Base-by-base conservation (phyloP, 805 yeast genomes). In the Jamesozyma piceae region DNA sequence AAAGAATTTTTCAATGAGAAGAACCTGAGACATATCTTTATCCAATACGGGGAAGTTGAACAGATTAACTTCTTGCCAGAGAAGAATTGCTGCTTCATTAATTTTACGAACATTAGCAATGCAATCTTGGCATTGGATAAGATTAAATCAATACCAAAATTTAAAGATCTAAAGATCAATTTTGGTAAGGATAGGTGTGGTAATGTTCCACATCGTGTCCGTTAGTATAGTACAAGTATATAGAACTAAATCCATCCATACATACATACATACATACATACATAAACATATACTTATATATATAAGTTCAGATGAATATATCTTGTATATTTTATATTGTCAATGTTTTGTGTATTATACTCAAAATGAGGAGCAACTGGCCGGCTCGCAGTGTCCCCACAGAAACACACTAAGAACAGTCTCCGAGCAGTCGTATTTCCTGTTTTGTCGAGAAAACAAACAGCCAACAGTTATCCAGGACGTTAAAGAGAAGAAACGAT, bases 151-250 rank as follows among this genome's bases (percentile, higher is more conserved):
- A 78, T 80, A 54, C 72, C 72, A 4, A 83, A 77, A 50, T 84
- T 82, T 63, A 72, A 74, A 50, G 72, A 73, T 45, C 72, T 88
- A 54, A 86, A 86, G 62, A 82, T 90, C 52, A 87, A 88, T 60
- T 89, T 84, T 60, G 97, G 97, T 40, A 88, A 88, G 58, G 95
- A 87, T 60, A 74, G 98, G 57, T 90, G 97, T 64, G 97, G 97
- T 26, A 87, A 89, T 58, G 78, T 87, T 46, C 96, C 97, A 39
- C 74, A 95, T 56, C 90, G 81, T 60, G 39, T 49, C 20, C 55
- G 54, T 33, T 57, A 45, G 15, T 15, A 13, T 14, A 8, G 11
- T 24, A 24, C 28, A 11, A 6, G 28, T 24, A 24, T 11, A 24
- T 24, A 24, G 28, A 24, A 8, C 11, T 26, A 26, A 15, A 15